Evolutionary conservation across 2,329 filamentous ascomycete genomes (phyloP).

Genomic region (Curvularia sp.): DNA sequence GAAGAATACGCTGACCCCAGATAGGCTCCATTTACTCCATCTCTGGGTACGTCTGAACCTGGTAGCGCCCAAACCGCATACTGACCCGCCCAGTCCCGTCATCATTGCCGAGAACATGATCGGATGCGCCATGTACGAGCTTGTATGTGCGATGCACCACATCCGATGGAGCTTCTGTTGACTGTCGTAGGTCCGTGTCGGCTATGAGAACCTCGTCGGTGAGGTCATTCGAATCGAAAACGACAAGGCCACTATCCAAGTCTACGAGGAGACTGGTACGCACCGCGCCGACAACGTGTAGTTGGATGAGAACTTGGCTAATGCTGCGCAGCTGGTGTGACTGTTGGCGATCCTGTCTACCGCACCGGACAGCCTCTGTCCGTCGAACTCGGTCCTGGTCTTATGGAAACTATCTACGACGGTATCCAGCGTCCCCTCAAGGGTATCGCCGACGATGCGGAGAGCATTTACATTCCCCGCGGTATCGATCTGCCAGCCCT

Average conservation of each 20-base stretch:
- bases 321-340: constrained; percentile 79
- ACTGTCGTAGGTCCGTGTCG: constrained; percentile 76
- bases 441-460: constrained; percentile 76
- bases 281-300: neutral
- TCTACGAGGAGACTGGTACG: constrained; percentile 97
- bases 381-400: constrained; percentile 93
- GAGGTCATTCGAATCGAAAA: constrained; percentile 97
- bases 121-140: constrained; percentile 99
- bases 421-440: constrained; percentile 96
- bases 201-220: constrained; percentile 88
- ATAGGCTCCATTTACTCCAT: constrained; percentile 72
- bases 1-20: constrained; percentile 20
- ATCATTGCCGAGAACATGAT: constrained; percentile 98
- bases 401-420: constrained; percentile 99
- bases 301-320: constrained; percentile 14
- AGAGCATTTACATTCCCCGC: constrained; percentile 97
- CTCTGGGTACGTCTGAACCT: constrained; percentile 60
- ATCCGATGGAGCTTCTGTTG: constrained; percentile 12
- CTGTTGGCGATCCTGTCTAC: constrained; percentile 88
- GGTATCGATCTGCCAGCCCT: constrained; percentile 88
- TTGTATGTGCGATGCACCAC: constrained; percentile 64
- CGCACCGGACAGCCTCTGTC: constrained; percentile 95
- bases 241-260: constrained; percentile 96
- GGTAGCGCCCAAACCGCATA: constrained; percentile 23
- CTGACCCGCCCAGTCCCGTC: constrained; percentile 69